A percentile compares a stretch with the other conserved stretches of the same genome.
Conservation (phyloP, 1,284 basidiomycete genomes). For the Termitomyces sp. region DNA sequence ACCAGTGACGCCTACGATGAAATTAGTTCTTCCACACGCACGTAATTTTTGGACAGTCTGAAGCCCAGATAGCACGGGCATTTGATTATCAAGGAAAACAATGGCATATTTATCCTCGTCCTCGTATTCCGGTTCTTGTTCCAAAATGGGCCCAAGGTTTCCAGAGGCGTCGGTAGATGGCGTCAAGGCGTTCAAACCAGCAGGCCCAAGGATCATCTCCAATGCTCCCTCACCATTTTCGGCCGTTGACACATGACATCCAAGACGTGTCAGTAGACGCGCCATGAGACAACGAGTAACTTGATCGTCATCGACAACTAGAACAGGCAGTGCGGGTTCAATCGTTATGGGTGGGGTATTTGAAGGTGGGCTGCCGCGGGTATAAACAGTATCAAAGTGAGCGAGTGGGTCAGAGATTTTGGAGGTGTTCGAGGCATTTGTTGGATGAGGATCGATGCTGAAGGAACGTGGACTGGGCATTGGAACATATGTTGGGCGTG, state of each 20-base stretch:
- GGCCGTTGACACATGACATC: slow-evolving; percentile 75
- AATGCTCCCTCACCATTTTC: slow-evolving; percentile 84
- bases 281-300: slow-evolving; percentile 82
- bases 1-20: slow-evolving; percentile 76
- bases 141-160: slow-evolving; percentile 30
- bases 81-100: slow-evolving; percentile 84
- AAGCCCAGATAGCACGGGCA: slow-evolving; percentile 79
- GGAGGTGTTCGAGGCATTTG: slow-evolving; percentile 23
- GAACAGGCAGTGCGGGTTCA: slow-evolving; percentile 48
- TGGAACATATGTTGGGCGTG: slow-evolving; percentile 37
- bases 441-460: slow-evolving; percentile 23
- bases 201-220: slow-evolving; percentile 58
- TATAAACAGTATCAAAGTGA: slow-evolving; percentile 29
- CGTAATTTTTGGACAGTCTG: slow-evolving; percentile 66
- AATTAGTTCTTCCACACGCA: slow-evolving; percentile 61
- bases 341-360: slow-evolving; percentile 26
- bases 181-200: slow-evolving; percentile 23
- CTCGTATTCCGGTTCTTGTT: slow-evolving; percentile 20
- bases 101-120: slow-evolving; percentile 53
- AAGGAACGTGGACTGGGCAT: slow-evolving; percentile 36
- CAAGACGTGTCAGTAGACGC: slow-evolving; percentile 72
- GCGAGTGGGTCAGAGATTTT: slow-evolving; percentile 22
- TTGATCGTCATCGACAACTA: slow-evolving; percentile 77
- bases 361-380: slow-evolving; percentile 29
- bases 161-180: slow-evolving; percentile 32